Evolutionary conservation across 495 filamentous ascomycete species (phyloP).

Genomic region (Penicillium argentinense): DNA sequence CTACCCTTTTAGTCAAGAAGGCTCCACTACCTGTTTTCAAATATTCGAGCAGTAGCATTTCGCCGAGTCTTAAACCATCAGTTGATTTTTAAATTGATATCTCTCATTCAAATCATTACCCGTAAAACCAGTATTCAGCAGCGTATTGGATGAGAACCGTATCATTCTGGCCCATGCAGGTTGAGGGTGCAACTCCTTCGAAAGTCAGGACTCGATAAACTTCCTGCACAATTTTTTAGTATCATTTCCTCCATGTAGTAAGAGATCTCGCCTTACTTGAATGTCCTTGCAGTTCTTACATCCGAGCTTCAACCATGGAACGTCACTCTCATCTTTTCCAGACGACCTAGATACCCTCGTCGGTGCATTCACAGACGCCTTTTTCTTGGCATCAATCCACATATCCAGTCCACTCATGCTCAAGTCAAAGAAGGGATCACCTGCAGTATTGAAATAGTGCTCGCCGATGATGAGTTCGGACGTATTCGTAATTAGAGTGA

Average conservation of each 20-base stretch:
- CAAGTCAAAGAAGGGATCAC: conserved; percentile 61
- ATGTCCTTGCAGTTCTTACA: conserved; percentile 45
- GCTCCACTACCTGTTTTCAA: too few relatives aligned
- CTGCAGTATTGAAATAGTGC: conserved; percentile 61
- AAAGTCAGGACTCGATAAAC: conserved; percentile 71
- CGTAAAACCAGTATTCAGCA: conserved; percentile 72
- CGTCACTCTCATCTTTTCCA: conserved; percentile 39
- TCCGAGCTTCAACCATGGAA: conserved; percentile 63
- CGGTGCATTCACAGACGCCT: conserved; percentile 51
- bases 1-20: too few relatives aligned
- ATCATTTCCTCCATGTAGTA: not conserved
- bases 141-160: conserved; percentile 60
- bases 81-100: too few relatives aligned
- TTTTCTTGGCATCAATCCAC: conserved; percentile 44
- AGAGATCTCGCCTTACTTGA: conserved; percentile 26
- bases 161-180: conserved; percentile 36
- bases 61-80: too few relatives aligned
- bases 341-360: conserved; percentile 41
- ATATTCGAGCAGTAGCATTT: too few relatives aligned
- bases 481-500: conserved; percentile 29
- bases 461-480: conserved; percentile 50
- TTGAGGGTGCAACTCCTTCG: conserved; percentile 56
- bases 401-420: conserved; percentile 34
- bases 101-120: too few relatives aligned
- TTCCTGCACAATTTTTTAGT: conserved; percentile 35